These are phyloP conservation scores for Candida ulmi DNA, from an alignment of 805 yeast species.

Conservation along the genomic window DNA sequence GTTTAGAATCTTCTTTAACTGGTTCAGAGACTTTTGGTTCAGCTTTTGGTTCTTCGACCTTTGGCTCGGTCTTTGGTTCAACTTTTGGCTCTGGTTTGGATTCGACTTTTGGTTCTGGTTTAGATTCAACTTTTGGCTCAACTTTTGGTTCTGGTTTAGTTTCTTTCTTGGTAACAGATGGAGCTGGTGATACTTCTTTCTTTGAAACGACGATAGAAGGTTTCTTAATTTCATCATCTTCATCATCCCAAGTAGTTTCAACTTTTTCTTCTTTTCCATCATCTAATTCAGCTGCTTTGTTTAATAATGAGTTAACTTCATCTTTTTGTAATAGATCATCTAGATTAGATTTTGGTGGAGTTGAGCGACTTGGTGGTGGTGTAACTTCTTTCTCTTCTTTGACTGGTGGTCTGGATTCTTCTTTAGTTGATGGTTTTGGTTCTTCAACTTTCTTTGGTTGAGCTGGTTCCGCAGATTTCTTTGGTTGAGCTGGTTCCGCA, in stretches of 20 bases:
- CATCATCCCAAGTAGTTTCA: constrained; percentile 32
- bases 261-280: constrained; percentile 28
- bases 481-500: too few species aligned
- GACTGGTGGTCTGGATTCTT: neutral
- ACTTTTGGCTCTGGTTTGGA: constrained; percentile 11
- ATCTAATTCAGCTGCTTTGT: constrained; percentile 39
- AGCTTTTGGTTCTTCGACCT: constrained; percentile 8
- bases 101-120: constrained; percentile 18
- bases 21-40: constrained; percentile 8
- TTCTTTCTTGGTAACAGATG: constrained; percentile 3
- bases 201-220: constrained; percentile 8
- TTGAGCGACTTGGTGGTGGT: constrained; percentile 24
- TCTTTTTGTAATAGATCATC: constrained; percentile 44
- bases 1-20: constrained; percentile 12
- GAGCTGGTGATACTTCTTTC: constrained; percentile 2
- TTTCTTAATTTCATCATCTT: constrained; percentile 17
- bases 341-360: constrained; percentile 36
- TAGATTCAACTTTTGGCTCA: constrained; percentile 8
- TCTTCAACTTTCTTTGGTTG: constrained; percentile 5
- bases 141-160: constrained; percentile 11
- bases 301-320: constrained; percentile 40
- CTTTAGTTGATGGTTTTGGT: constrained; percentile 7
- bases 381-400: constrained; percentile 5
- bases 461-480: too few species aligned
- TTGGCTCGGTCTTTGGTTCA: constrained; percentile 9